Evolutionary conservation across 2,329 filamentous ascomycete genomes (phyloP).

Genomic region (Phaeosphaeriaceae sp.): DNA sequence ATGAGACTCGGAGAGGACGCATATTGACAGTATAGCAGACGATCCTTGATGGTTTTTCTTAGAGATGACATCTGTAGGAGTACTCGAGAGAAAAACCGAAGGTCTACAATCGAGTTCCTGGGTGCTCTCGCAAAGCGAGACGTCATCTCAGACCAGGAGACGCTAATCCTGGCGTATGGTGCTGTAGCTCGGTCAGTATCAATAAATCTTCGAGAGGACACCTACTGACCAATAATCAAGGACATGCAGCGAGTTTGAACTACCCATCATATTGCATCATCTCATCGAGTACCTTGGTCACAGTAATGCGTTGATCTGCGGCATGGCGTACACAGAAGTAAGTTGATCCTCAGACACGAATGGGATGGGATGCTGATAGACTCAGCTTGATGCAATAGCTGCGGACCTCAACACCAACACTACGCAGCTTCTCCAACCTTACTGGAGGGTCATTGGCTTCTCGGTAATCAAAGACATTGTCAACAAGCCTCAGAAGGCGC

Average conservation of each 20-base stretch:
- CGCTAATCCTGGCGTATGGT: constrained; percentile 85
- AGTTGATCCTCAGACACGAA: not conserved
- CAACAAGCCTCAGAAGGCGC: constrained; percentile 80
- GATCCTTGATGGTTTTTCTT: constrained; percentile 73
- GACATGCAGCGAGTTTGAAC: constrained; percentile 78
- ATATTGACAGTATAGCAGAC: constrained; percentile 50
- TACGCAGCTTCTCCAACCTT: constrained; percentile 79
- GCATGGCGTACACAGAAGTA: constrained; percentile 83
- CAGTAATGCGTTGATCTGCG: constrained; percentile 78
- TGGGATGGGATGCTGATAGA: constrained; percentile 4
- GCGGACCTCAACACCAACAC: constrained; percentile 69
- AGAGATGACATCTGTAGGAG: constrained; percentile 56
- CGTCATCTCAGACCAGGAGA: constrained; percentile 75
- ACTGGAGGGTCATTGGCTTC: constrained; percentile 86
- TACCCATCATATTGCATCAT: constrained; percentile 84
- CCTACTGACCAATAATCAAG: constrained; percentile 47
- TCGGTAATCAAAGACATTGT: constrained; percentile 83
- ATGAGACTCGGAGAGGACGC: not conserved
- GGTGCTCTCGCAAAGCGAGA: constrained; percentile 75
- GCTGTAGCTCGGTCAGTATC: constrained; percentile 73
- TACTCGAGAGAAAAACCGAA: constrained; percentile 69
- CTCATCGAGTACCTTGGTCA: constrained; percentile 89
- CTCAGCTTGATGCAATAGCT: constrained; percentile 74
- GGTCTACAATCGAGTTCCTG: constrained; percentile 74
- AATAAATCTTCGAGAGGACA: not conserved